Percentiles rank a stretch among this genome's conserved stretches.
Conservation (phyloP, 371 early-diverging fungal species). For the Encephalitozoon intestinalis region DNA sequence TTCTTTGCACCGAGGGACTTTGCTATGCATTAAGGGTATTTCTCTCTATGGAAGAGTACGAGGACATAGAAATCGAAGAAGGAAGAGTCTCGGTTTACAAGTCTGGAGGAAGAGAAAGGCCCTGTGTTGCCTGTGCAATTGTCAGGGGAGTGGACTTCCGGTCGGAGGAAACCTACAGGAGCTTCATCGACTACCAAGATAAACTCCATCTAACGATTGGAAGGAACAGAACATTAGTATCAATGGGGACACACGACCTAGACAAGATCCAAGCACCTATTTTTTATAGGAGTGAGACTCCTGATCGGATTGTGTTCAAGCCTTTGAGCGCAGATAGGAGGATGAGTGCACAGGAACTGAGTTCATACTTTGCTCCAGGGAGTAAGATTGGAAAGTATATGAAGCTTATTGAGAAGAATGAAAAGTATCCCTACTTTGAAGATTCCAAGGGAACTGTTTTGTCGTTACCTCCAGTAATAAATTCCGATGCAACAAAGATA, state of each 20-base stretch:
- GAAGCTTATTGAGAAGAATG: constrained; percentile 76
- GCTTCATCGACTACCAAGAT: constrained; percentile 95
- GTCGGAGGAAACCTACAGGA: constrained; percentile 69
- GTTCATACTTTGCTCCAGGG: constrained; percentile 76
- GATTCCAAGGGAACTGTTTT: constrained; percentile 75
- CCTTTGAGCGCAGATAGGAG: constrained; percentile 75
- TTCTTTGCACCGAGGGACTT: constrained; percentile 56
- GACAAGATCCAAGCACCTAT: constrained; percentile 85
- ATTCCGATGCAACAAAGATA: constrained; percentile 93
- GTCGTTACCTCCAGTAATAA: constrained; percentile 98
- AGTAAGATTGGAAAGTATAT: constrained; percentile 77
- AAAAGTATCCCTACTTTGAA: constrained; percentile 72
- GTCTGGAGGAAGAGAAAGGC: constrained; percentile 68
- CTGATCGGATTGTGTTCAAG: constrained; percentile 77
- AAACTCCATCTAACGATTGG: constrained; percentile 93
- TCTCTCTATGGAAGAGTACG: constrained; percentile 19
- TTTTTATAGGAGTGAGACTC: constrained; percentile 78
- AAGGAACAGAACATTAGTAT: constrained; percentile 83
- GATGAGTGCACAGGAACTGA: constrained; percentile 76
- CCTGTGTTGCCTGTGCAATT: constrained; percentile 80
- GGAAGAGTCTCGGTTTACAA: background rate
- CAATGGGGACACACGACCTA: constrained; percentile 96
- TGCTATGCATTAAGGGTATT: constrained; percentile 39
- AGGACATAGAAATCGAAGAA: constrained; percentile 22
- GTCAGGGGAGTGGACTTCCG: constrained; percentile 77